phyloP scores from a whole-genome alignment of 495 filamentous ascomycete genomes.

The Chaetomidium leptoderma region DNA sequence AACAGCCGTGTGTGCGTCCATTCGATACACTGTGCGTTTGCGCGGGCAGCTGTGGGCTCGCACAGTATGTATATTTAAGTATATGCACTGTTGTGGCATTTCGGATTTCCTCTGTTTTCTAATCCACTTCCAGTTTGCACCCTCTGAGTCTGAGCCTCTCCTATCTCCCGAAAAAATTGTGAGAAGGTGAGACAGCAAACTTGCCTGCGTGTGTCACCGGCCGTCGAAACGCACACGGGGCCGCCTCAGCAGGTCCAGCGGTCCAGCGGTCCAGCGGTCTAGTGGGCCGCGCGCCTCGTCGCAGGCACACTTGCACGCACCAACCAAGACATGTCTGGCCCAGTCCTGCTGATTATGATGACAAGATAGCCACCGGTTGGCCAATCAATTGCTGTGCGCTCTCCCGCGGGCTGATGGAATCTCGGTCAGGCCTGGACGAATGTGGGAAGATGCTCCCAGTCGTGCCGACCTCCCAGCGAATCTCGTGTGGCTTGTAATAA shows the following conservation, averaged over 20 bases:
- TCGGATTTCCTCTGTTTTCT: too few relatives aligned
- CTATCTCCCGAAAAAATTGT: not conserved
- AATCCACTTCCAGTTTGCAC: too few relatives aligned
- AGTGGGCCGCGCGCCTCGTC: not conserved
- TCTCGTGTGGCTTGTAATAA: not conserved
- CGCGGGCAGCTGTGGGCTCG: not conserved
- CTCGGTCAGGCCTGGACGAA: not conserved
- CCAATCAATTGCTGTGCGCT: not conserved
- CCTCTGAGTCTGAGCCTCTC: too few relatives aligned
- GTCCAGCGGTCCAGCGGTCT: not conserved
- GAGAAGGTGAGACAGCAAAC: not conserved
- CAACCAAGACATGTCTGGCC: not conserved
- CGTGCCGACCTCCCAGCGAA: too few relatives aligned
- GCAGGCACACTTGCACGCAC: not conserved
- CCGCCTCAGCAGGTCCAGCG: constrained; percentile 7
- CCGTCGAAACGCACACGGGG: constrained; percentile 4
- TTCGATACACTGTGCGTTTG: not conserved
- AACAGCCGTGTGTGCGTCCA: too few relatives aligned
- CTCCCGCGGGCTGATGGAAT: too few relatives aligned
- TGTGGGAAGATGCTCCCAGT: too few relatives aligned
- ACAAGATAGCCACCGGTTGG: not conserved
- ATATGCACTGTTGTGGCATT: not conserved
- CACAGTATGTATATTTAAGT: not conserved
- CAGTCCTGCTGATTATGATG: not conserved
- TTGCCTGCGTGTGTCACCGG: not conserved